Evolutionary conservation across 2,329 filamentous ascomycete genomes (phyloP).

Genomic region (Colletotrichum brevisporum): DNA sequence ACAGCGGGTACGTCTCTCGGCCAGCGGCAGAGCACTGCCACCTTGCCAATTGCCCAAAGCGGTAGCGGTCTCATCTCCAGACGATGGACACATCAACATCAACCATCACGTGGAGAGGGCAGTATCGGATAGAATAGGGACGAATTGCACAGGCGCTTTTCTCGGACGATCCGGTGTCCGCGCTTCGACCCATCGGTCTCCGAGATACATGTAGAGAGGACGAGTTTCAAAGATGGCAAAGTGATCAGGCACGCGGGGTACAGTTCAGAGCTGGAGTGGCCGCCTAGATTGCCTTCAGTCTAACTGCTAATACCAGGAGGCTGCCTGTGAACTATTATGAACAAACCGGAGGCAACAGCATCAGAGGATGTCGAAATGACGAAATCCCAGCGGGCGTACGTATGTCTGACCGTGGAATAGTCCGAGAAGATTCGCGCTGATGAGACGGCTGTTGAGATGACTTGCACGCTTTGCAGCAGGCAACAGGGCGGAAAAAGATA

Average conservation of each 20-base stretch:
- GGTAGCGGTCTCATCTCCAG: slow-evolving; percentile 22
- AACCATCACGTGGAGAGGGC: not conserved
- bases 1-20: too few species aligned
- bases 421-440: slow-evolving; percentile 13
- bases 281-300: too few species aligned
- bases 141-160: not conserved
- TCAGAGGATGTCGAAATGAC: not conserved
- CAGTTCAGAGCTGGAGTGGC: too few species aligned
- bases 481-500: not conserved
- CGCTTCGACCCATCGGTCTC: not conserved
- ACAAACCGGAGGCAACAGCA: not conserved
- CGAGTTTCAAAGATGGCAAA: too few species aligned
- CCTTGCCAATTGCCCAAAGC: slow-evolving; percentile 28
- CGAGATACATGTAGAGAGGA: not conserved
- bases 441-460: slow-evolving; percentile 21
- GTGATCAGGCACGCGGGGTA: too few species aligned
- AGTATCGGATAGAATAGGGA: slow-evolving; percentile 11
- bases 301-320: too few species aligned
- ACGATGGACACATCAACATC: not conserved
- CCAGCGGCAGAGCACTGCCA: slow-evolving; percentile 21
- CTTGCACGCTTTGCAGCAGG: not conserved
- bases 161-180: slow-evolving; percentile 22
- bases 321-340: too few species aligned
- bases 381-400: slow-evolving; percentile 1
- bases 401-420: slow-evolving; percentile 26